Evolutionary conservation across 2,329 filamentous ascomycete genomes (phyloP), one percentile per base, ranked within the genome.

Genomic region (Rutstroemia sp.): DNA sequence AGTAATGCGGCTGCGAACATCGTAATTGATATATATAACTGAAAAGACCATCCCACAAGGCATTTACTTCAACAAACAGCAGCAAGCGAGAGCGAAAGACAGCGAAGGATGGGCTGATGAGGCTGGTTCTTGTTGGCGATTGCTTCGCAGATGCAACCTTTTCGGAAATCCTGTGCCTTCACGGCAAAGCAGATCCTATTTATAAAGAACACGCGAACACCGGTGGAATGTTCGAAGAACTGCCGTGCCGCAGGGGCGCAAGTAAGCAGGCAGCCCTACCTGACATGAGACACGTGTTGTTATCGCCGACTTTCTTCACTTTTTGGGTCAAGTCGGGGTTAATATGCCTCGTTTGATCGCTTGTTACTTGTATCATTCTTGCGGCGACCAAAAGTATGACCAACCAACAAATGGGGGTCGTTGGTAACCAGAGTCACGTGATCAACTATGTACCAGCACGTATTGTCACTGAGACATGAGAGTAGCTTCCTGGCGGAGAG

Each of bases 211-310:
- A 27, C 7, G 25, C 25, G 6, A 27, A 27, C 1, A 7, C 6
- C 25, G 25, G 2, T 7, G 9, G 8, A 4, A 16, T 16, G 42
- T 39, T n/a, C 38, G 42, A 51, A 39, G 44, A 25, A 42, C n/a
- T 21, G 27, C 40, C 21, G 40, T 23, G 40, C 39, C 19, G 40
- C 40, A 44, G 17, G 8, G 8, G n/a, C 21, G 30, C 7, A 25
- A 52, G 27, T 53, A 53, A 53, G 50, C 50, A 42, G 40, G 14
- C 27, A 53, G 40, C 50, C 50, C 17, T 46, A 17, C 50, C 40
- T 46, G 40, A 53, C 34, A 10, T 46, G 27, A 53, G 50, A 53
- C 50, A 53, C 40, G 27, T 46, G 40, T n/a, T 53, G n/a, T 19
- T 30, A 42, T 42, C 39, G n/a, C 40, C 10, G n/a, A 30, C 2